Conservation (phyloP, 495 filamentous ascomycete genomes). For the Zalerion maritima region DNA sequence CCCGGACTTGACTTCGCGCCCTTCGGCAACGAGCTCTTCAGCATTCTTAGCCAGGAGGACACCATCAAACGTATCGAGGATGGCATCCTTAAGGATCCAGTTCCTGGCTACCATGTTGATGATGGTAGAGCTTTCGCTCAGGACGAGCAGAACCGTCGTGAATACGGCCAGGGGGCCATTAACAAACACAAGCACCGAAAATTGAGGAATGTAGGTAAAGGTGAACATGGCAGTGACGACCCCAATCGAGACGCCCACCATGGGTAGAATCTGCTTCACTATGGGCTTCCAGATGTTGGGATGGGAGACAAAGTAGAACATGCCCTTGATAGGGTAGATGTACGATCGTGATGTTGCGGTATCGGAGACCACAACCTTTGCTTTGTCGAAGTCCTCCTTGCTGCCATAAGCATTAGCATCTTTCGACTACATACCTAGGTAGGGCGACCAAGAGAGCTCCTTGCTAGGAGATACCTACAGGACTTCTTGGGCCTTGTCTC, state of each 20-base stretch:
- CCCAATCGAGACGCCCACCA: constrained; percentile 49
- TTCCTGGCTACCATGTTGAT: constrained; percentile 58
- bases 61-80: constrained; percentile 86
- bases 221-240: constrained; percentile 67
- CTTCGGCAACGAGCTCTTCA: constrained; percentile 47
- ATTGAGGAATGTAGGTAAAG: constrained; percentile 83
- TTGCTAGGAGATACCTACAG: constrained; percentile 32
- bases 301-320: constrained; percentile 62
- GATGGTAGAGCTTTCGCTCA: constrained; percentile 70
- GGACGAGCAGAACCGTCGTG: constrained; percentile 59
- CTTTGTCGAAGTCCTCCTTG: constrained; percentile 41
- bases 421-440: background rate
- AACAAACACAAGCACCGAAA: constrained; percentile 63
- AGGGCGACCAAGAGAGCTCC: no score
- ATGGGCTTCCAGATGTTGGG: constrained; percentile 54
- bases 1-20: constrained; percentile 50
- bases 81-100: constrained; percentile 62
- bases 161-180: constrained; percentile 75
- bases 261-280: constrained; percentile 50
- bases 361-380: constrained; percentile 38
- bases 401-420: constrained; percentile 13
- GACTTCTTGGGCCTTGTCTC: constrained; percentile 36
- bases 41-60: constrained; percentile 45
- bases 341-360: constrained; percentile 64
- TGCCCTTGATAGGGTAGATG: constrained; percentile 75